These are phyloP conservation scores for Anthracocystis setariae DNA, from an alignment of 1,284 basidiomycete species.

Conservation along the genomic window DNA sequence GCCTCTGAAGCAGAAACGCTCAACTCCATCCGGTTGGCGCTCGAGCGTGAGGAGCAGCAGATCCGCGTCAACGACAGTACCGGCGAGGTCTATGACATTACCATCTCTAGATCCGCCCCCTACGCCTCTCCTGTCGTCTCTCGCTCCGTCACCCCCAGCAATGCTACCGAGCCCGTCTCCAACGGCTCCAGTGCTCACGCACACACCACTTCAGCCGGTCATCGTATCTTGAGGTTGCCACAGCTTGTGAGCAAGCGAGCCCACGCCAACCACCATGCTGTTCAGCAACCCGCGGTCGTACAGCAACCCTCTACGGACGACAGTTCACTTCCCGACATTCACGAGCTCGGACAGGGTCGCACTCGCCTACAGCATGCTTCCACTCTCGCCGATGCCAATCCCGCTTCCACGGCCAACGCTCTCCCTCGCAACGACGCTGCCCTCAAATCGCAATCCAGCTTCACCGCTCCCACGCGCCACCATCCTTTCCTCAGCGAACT, in stretches of 20 bases:
- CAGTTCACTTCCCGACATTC: conserved; percentile 9
- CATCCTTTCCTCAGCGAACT: conserved; percentile 59
- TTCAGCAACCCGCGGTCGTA: conserved; percentile 16
- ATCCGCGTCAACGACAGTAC: conserved; percentile 60
- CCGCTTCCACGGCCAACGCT: conserved; percentile 3
- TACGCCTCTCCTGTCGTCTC: conserved; percentile 60
- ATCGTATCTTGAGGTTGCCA: conserved; percentile 51
- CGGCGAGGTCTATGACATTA: conserved; percentile 62
- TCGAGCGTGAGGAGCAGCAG: conserved; percentile 60
- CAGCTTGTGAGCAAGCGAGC: conserved; percentile 58
- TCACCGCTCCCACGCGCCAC: conserved; percentile 48
- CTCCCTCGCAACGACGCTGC: conserved; percentile 30
- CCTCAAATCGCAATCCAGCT: conserved; percentile 42
- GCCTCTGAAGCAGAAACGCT: conserved; percentile 54
- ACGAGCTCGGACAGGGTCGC: conserved; percentile 15
- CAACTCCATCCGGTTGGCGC: conserved; percentile 55
- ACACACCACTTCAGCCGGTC: conserved; percentile 28
- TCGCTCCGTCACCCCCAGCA: conserved; percentile 44
- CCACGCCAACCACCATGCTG: conserved; percentile 20
- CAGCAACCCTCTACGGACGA: conserved; percentile 9
- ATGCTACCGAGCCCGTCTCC: conserved; percentile 28
- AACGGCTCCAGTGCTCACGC: conserved; percentile 18
- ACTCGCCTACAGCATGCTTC: conserved; percentile 9
- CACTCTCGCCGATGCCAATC: conserved; percentile 4
- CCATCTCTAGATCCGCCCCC: conserved; percentile 58